These are phyloP conservation scores for Pichia sp. DNA, from an alignment of 1,139 yeast genomes.

Conservation along the genomic window DNA sequence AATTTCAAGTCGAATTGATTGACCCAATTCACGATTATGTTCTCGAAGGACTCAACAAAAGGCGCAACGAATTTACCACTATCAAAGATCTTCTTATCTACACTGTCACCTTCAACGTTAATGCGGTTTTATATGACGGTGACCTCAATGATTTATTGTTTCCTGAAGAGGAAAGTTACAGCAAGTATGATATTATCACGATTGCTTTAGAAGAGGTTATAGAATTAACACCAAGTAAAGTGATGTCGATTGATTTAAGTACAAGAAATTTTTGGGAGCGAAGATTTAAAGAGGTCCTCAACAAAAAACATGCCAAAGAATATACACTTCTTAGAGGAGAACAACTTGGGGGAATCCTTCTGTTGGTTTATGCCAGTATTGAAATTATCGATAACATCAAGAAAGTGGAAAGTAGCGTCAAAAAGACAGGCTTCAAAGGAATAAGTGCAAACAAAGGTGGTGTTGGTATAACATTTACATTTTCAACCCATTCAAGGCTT, in stretches of 20 bases:
- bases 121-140: constrained; percentile 53
- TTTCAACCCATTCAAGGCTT: constrained; percentile 68
- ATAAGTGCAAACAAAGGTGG: constrained; percentile 96
- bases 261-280: constrained; percentile 78
- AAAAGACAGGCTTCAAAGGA: constrained; percentile 93
- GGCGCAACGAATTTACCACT: constrained; percentile 47
- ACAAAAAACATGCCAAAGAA: constrained; percentile 34
- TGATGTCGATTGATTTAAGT: constrained; percentile 73
- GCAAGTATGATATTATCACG: constrained; percentile 57
- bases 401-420: constrained; percentile 69
- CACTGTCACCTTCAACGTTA: constrained; percentile 68
- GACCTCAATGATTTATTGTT: constrained; percentile 56
- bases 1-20: constrained; percentile 45
- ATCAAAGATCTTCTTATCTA: constrained; percentile 50
- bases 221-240: constrained; percentile 85
- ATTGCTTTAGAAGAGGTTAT: constrained; percentile 91
- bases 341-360: constrained; percentile 89
- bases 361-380: constrained; percentile 60
- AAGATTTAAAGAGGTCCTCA: constrained; percentile 55
- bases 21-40: constrained; percentile 74
- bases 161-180: constrained; percentile 35
- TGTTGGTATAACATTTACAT: constrained; percentile 74
- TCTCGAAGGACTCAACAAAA: constrained; percentile 47
- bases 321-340: constrained; percentile 69
- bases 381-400: constrained; percentile 60